Evolutionary conservation across 345 rosid species (phyloP).

Genomic region (Ceriops decandra): DNA sequence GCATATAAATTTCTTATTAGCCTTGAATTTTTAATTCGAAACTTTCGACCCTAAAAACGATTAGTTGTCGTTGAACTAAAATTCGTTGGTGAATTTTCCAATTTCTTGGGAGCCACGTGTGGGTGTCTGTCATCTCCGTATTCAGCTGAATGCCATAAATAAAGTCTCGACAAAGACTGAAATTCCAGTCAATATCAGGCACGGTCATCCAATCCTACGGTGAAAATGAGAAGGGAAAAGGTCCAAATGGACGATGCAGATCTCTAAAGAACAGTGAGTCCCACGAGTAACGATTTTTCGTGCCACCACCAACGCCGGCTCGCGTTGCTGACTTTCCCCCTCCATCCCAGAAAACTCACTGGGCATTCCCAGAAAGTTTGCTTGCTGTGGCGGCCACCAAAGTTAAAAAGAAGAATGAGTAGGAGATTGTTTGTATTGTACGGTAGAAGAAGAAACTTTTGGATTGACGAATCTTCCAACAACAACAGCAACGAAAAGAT

Average conservation of each 20-base stretch:
- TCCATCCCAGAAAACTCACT: not conserved
- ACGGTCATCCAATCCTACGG: too few species aligned
- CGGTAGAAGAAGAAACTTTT: not conserved
- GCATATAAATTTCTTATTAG: too few species aligned
- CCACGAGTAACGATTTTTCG: not conserved
- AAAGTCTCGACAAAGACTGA: not conserved
- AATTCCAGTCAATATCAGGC: not conserved
- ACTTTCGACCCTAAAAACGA: too few species aligned
- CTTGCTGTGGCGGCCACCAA: not conserved
- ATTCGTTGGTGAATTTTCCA: not conserved
- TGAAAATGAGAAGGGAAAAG: too few species aligned
- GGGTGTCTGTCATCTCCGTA: too few species aligned
- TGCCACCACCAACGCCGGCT: not conserved
- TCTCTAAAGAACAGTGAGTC: too few species aligned
- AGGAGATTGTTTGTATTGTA: not conserved
- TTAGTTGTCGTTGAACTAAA: too few species aligned
- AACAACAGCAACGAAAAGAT: not conserved
- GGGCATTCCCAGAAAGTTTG: too few species aligned
- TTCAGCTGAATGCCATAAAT: not conserved
- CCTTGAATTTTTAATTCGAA: too few species aligned
- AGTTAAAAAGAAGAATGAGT: not conserved
- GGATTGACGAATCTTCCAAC: not conserved
- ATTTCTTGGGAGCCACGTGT: not conserved
- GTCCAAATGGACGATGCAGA: too few species aligned
- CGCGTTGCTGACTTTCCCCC: conserved; percentile 17